Conservation (phyloP, 1,284 basidiomycete genomes). For the Ustilago nuda region DNA sequence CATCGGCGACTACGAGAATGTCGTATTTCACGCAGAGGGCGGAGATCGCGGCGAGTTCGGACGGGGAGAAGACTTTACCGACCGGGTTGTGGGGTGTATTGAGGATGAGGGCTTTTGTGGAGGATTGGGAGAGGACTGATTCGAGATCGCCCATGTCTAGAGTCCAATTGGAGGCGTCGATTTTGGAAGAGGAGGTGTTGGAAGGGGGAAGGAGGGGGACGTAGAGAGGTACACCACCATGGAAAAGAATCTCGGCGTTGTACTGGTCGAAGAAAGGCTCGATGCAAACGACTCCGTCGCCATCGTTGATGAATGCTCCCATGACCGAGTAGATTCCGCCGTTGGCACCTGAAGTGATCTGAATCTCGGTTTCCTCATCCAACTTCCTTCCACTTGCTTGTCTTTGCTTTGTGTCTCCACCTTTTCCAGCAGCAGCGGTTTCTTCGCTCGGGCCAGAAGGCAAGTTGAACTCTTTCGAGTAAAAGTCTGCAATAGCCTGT, state of each 20-base stretch:
- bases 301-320: slow-evolving; percentile 59
- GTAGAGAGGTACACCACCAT: slow-evolving; percentile 85
- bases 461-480: slow-evolving; percentile 50
- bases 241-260: slow-evolving; percentile 71
- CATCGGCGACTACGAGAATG: slow-evolving; percentile 91
- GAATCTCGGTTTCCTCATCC: slow-evolving; percentile 86
- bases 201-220: slow-evolving; percentile 90
- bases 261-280: slow-evolving; percentile 97
- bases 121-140: slow-evolving; percentile 79
- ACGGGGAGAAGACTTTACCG: slow-evolving; percentile 84
- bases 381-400: slow-evolving; percentile 75
- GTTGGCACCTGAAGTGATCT: slow-evolving; percentile 92
- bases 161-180: slow-evolving; percentile 70
- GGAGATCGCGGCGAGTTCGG: slow-evolving; percentile 86
- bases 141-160: slow-evolving; percentile 75
- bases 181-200: slow-evolving; percentile 4
- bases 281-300: slow-evolving; percentile 96
- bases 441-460: slow-evolving; percentile 39
- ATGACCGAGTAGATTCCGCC: slow-evolving; percentile 65
- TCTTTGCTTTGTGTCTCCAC: slow-evolving; percentile 40
- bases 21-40: slow-evolving; percentile 90
- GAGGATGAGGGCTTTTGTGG: slow-evolving; percentile 76
- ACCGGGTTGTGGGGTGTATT: slow-evolving; percentile 80
- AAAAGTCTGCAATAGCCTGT: slow-evolving; percentile 56
- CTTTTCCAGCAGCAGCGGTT: slow-evolving; percentile 31